These are phyloP conservation scores for Imleria badia DNA, from an alignment of 768 basidiomycete species.

Conservation along the genomic window DNA sequence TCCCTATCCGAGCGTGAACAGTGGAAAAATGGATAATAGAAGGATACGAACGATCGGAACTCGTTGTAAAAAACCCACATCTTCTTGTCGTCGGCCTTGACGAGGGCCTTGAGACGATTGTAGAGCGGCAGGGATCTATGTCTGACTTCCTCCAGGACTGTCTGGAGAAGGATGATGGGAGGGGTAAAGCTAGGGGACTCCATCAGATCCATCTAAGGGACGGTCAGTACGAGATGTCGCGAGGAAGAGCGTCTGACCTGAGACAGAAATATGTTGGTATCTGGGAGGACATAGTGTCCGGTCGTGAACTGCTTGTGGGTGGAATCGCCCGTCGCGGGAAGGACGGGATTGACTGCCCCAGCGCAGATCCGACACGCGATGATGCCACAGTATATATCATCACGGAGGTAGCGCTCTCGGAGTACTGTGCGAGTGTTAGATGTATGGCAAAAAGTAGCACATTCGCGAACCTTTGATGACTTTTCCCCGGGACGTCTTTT, in stretches of 20 bases:
- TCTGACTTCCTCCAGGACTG: conserved; percentile 94
- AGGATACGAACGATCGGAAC: conserved; percentile 64
- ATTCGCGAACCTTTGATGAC: conserved; percentile 77
- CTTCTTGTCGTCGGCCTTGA: conserved; percentile 82
- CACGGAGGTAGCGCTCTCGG: conserved; percentile 89
- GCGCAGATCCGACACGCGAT: conserved; percentile 64
- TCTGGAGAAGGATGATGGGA: conserved; percentile 90
- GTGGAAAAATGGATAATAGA: neutral
- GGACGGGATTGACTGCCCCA: conserved; percentile 36
- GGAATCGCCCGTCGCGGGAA: conserved; percentile 60
- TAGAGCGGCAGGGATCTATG: conserved; percentile 91
- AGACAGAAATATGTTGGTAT: conserved; percentile 92
- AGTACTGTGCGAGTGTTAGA: conserved; percentile 53
- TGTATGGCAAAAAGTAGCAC: neutral
- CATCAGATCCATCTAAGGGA: conserved; percentile 84
- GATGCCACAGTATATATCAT: conserved; percentile 89
- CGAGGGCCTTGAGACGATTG: conserved; percentile 85
- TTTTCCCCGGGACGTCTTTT: conserved; percentile 92
- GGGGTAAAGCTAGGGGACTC: conserved; percentile 72
- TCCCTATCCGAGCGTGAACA: conserved; percentile 46
- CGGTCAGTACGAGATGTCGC: neutral
- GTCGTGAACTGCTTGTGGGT: conserved; percentile 55
- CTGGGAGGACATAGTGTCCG: conserved; percentile 85
- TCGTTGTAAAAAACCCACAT: conserved; percentile 88
- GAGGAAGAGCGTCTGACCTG: conserved; percentile 46